phyloP scores from a whole-genome alignment of 441 rosid species.

The Bruguiera hainesii region DNA sequence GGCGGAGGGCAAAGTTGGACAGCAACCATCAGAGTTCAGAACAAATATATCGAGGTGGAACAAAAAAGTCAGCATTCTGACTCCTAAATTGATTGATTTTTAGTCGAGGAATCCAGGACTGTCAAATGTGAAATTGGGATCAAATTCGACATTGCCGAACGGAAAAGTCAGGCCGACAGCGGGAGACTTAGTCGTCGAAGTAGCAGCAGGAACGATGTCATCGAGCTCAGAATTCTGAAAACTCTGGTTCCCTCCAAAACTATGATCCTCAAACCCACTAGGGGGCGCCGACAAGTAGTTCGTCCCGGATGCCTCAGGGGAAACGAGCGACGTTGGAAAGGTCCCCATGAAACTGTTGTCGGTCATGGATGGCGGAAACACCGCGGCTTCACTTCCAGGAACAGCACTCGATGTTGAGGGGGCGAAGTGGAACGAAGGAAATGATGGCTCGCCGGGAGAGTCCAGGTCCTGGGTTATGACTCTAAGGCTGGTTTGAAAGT shows the following conservation, averaged over 20 bases:
- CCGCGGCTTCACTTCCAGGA: slow-evolving; percentile 4
- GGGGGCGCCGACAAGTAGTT: slow-evolving; percentile 27
- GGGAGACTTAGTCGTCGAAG: slow-evolving; percentile 47
- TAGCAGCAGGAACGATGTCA: slow-evolving; percentile 30
- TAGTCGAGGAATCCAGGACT: slow-evolving; percentile 28
- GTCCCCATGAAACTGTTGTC: slow-evolving; percentile 22
- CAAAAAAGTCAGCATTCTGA: too few species aligned
- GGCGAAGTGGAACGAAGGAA: slow-evolving; percentile 37
- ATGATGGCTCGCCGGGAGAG: slow-evolving; percentile 16
- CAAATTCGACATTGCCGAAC: slow-evolving; percentile 26
- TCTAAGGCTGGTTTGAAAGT: slow-evolving; percentile 27
- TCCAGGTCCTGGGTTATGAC: slow-evolving; percentile 37
- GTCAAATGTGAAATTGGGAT: slow-evolving; percentile 43
- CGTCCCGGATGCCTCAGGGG: slow-evolving; percentile 26
- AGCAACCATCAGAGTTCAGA: too few species aligned
- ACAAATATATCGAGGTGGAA: too few species aligned
- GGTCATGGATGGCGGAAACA: slow-evolving; percentile 25
- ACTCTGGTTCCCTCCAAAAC: slow-evolving; percentile 21
- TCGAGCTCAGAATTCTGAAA: slow-evolving; percentile 17
- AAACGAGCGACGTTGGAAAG: slow-evolving; percentile 24
- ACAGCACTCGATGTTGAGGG: slow-evolving; percentile 30
- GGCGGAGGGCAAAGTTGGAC: too few species aligned
- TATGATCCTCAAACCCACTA: slow-evolving; percentile 1
- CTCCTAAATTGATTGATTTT: neutral
- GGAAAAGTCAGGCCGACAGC: slow-evolving; percentile 39